These are phyloP conservation scores for Trichophyton mentagrophytes DNA, from an alignment of 2,329 filamentous ascomycete species.

Conservation along the genomic window DNA sequence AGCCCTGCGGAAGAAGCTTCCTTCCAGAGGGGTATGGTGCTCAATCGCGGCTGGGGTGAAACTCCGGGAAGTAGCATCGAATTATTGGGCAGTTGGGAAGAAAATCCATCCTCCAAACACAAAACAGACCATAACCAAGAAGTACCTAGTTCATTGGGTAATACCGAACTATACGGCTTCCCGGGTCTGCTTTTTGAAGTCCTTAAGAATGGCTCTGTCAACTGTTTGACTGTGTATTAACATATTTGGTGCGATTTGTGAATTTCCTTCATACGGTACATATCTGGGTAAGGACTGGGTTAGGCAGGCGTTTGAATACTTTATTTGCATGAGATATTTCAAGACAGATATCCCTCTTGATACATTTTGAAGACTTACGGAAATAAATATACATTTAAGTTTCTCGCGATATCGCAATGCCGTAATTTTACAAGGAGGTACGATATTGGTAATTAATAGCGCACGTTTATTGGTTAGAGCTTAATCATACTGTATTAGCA, in stretches of 20 bases:
- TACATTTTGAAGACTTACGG: neutral
- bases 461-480: neutral
- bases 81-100: constrained; percentile 74
- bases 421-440: neutral
- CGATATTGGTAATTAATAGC: neutral
- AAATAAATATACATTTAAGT: neutral
- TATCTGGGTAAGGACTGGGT: neutral
- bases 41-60: constrained; percentile 83
- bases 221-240: constrained; percentile 78
- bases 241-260: neutral
- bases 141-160: constrained; percentile 44
- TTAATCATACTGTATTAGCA: neutral
- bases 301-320: neutral
- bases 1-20: constrained; percentile 42
- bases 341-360: neutral
- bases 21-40: constrained; percentile 56
- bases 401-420: neutral
- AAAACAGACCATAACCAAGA: constrained; percentile 33
- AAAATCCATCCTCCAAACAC: constrained; percentile 41
- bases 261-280: neutral
- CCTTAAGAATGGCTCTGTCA: constrained; percentile 79
- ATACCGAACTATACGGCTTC: constrained; percentile 83
- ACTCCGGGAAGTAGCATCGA: constrained; percentile 84
- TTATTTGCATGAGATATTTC: neutral
- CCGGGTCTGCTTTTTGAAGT: constrained; percentile 93